Percentiles rank a stretch among this genome's conserved stretches.
These are phyloP conservation scores for Spongispora temasekensis DNA, from an alignment of 1,284 basidiomycete species.

Conservation along the genomic window DNA sequence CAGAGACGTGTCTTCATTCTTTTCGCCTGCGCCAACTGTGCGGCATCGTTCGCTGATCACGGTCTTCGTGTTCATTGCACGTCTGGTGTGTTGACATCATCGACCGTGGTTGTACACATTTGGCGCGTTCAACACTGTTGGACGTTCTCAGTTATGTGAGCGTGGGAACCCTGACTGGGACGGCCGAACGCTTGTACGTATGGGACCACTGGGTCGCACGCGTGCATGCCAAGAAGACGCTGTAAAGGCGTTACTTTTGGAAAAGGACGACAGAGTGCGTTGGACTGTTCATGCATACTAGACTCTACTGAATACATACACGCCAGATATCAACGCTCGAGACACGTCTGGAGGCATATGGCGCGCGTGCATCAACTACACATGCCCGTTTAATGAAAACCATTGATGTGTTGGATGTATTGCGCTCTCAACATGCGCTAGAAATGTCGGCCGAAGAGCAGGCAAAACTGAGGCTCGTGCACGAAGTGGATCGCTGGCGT, in stretches of 20 bases:
- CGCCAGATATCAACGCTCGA: constrained; percentile 42
- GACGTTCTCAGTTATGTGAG: too few species aligned
- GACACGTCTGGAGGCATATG: constrained; percentile 42
- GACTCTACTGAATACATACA: neutral
- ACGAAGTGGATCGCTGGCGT: constrained; percentile 41
- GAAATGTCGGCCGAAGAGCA: constrained; percentile 44
- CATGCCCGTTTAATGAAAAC: constrained; percentile 50
- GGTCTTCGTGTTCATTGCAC: too few species aligned
- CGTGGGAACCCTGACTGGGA: too few species aligned
- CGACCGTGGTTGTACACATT: too few species aligned
- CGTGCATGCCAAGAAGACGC: too few species aligned
- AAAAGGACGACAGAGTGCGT: constrained; percentile 37
- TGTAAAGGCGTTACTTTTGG: constrained; percentile 15
- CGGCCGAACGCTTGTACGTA: too few species aligned
- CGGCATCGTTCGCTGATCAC: too few species aligned
- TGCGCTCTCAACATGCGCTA: constrained; percentile 40
- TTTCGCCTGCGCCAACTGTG: too few species aligned
- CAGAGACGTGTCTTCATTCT: too few species aligned
- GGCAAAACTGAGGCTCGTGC: constrained; percentile 40
- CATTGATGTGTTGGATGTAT: constrained; percentile 53
- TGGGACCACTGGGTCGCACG: constrained; percentile 29
- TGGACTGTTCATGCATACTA: neutral
- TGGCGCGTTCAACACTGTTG: too few species aligned
- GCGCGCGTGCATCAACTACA: constrained; percentile 46
- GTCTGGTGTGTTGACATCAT: too few species aligned